phyloP scores from a whole-genome alignment of 164 flowering plant genomes.

The Magnolia officinalis region DNA sequence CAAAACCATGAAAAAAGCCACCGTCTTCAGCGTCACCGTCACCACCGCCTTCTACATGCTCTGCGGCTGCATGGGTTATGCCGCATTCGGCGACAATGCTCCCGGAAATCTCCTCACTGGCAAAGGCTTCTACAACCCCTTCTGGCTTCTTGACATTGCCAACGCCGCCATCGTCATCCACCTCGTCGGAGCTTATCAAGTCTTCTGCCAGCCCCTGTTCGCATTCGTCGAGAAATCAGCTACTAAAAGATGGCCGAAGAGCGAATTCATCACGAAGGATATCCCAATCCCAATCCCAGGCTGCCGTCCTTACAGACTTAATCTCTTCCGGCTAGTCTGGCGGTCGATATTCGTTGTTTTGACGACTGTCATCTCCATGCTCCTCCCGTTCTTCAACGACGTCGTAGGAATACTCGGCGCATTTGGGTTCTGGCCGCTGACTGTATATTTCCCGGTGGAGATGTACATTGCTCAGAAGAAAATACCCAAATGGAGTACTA shows the following conservation, averaged over 20 bases:
- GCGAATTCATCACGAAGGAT: conserved; percentile 39
- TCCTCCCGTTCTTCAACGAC: conserved; percentile 73
- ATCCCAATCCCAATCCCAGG: conserved; percentile 35
- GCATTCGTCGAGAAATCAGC: conserved; percentile 60
- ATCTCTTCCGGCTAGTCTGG: conserved; percentile 57
- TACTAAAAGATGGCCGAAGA: conserved; percentile 33
- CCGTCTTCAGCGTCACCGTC: conserved; percentile 34
- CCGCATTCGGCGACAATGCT: conserved; percentile 55
- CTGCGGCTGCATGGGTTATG: conserved; percentile 72
- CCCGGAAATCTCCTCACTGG: conserved; percentile 63
- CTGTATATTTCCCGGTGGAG: conserved; percentile 72
- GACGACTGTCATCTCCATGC: conserved; percentile 64
- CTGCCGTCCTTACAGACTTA: conserved; percentile 34
- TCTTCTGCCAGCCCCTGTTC: conserved; percentile 57
- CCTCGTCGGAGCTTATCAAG: conserved; percentile 72
- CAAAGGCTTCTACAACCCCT: conserved; percentile 63
- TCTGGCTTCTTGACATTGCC: conserved; percentile 62
- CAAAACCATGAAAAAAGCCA: conserved; percentile 62
- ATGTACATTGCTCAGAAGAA: conserved; percentile 63
- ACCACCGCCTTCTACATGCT: conserved; percentile 60
- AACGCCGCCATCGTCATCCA: conserved; percentile 61
- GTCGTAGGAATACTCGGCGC: conserved; percentile 69
- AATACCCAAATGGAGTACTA: conserved; percentile 54
- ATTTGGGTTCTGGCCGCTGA: conserved; percentile 70
- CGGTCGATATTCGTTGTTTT: conserved; percentile 48